Evolutionary conservation across 2,329 filamentous ascomycete species (phyloP).

Genomic region (Alternaria arbusti): DNA sequence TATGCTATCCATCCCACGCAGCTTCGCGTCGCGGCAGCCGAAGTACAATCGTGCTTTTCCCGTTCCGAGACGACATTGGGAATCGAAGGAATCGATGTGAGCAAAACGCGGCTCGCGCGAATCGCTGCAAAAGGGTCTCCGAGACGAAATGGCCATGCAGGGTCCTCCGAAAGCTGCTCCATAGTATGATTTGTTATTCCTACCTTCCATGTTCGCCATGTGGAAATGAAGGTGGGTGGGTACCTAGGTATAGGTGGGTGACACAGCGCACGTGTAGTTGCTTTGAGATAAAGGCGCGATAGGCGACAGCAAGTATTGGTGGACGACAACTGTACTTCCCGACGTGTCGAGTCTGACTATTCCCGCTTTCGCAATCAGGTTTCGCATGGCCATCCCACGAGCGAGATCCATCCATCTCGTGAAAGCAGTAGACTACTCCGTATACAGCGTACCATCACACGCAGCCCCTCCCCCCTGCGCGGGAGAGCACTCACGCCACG

Average conservation of each 20-base stretch:
- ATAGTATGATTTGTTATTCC: neutral
- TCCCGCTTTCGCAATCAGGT: neutral
- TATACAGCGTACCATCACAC: neutral
- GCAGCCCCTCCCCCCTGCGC: neutral
- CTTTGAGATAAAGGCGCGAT: neutral
- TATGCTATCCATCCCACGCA: neutral
- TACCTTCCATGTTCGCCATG: constrained; percentile 6
- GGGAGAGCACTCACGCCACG: neutral
- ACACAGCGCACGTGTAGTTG: neutral
- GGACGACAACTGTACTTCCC: neutral
- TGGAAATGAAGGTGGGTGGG: constrained; percentile 3
- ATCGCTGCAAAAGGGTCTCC: neutral
- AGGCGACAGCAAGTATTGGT: neutral
- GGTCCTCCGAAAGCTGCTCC: constrained; percentile 1
- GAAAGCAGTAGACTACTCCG: neutral
- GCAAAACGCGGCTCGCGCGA: constrained; percentile 6
- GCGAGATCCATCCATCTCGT: neutral
- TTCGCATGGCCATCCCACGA: neutral
- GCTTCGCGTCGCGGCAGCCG: neutral
- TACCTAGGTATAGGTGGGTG: neutral
- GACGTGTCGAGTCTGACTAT: neutral
- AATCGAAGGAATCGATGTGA: neutral
- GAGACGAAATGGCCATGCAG: neutral
- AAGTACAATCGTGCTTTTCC: neutral
- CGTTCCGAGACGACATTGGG: neutral